These are phyloP conservation scores for Penicillium coprophilum DNA, from an alignment of 495 filamentous ascomycete species.

Conservation along the genomic window DNA sequence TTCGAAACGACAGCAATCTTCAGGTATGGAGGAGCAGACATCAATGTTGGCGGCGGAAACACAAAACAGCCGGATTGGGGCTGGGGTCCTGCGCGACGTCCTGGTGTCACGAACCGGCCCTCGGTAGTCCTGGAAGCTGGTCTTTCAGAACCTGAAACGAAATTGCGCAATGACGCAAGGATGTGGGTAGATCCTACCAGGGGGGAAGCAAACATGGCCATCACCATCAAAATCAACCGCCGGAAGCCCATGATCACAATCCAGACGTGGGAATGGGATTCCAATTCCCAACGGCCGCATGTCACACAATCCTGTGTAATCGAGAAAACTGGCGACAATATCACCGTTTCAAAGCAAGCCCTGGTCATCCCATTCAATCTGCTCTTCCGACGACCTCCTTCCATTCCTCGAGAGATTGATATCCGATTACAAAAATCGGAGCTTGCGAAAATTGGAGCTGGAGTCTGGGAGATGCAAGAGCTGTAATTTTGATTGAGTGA, in stretches of 20 bases:
- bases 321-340: background rate
- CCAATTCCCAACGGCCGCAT: background rate
- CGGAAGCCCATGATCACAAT: background rate
- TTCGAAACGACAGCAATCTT: background rate
- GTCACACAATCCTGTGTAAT: background rate
- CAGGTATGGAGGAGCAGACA: background rate
- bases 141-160: background rate
- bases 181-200: background rate
- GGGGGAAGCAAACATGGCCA: background rate
- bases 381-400: background rate
- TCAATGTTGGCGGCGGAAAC: background rate
- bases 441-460: background rate
- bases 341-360: background rate
- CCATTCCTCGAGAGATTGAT: constrained; percentile 1
- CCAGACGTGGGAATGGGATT: background rate
- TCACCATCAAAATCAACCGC: background rate
- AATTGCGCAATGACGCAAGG: background rate
- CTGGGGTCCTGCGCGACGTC: background rate
- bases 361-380: background rate
- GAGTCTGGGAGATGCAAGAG: constrained; percentile 1
- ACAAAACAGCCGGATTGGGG: background rate
- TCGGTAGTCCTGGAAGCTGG: background rate
- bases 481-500: background rate
- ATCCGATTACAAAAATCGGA: constrained; percentile 1
- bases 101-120: background rate